phyloP scores from a whole-genome alignment of 2,329 filamentous ascomycete species.

The Exophiala phaeomuriformis region DNA sequence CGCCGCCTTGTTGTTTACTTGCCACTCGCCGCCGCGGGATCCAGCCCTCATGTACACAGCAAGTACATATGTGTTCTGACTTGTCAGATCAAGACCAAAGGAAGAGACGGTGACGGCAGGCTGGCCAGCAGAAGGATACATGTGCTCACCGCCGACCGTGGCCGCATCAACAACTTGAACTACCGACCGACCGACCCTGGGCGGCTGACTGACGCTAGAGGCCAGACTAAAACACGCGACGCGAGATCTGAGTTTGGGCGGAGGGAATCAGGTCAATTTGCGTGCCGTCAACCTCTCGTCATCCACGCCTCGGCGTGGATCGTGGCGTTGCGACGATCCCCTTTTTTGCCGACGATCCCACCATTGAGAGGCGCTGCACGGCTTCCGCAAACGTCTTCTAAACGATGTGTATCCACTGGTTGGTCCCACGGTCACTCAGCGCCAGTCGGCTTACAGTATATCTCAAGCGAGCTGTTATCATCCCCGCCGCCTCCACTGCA shows the following conservation, averaged over 20 bases:
- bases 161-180: slow-evolving; percentile 4
- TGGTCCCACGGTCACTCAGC: neutral
- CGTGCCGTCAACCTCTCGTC: slow-evolving; percentile 14
- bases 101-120: no score
- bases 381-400: neutral
- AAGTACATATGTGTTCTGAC: no score
- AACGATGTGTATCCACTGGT: neutral
- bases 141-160: neutral
- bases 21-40: neutral
- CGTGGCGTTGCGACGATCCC: slow-evolving; percentile 6
- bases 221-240: slow-evolving; percentile 19
- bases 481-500: slow-evolving; percentile 11
- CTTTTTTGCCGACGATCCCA: slow-evolving; percentile 4
- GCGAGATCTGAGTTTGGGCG: slow-evolving; percentile 24
- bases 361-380: neutral
- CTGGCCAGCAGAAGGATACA: no score
- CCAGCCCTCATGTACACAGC: no score
- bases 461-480: slow-evolving; percentile 12
- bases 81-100: neutral
- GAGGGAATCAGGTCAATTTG: slow-evolving; percentile 8
- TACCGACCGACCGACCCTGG: neutral
- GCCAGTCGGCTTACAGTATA: slow-evolving; percentile 10
- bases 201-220: neutral
- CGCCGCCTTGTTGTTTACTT: slow-evolving; percentile 1
- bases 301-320: slow-evolving; percentile 15